Conservation (phyloP, 108 stramenopile species). For the Skeletonema tropicum region DNA sequence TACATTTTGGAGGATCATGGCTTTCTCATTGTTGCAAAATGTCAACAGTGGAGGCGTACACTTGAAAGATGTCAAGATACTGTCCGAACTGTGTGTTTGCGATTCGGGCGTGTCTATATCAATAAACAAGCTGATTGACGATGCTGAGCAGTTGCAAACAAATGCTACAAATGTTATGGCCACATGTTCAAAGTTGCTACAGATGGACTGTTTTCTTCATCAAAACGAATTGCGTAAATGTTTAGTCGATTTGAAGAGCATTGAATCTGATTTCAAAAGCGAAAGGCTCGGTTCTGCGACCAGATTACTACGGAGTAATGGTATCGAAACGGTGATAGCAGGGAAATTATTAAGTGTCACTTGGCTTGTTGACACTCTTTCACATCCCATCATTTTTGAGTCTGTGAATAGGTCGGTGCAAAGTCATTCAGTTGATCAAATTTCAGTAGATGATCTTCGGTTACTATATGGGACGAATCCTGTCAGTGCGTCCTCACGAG, state of each 20-base stretch:
- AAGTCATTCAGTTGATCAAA: constrained; percentile 8
- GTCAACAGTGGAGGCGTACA: neutral
- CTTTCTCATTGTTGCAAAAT: neutral
- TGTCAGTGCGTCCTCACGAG: constrained; percentile 9
- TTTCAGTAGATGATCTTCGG: constrained; percentile 32
- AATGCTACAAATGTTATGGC: constrained; percentile 32
- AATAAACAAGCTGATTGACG: constrained; percentile 42
- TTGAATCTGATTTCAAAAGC: constrained; percentile 46
- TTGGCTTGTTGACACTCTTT: constrained; percentile 61
- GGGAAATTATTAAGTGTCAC: constrained; percentile 48
- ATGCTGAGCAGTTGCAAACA: constrained; percentile 48
- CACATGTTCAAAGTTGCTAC: constrained; percentile 45
- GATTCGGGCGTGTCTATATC: neutral
- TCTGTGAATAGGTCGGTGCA: neutral
- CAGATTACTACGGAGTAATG: constrained; percentile 34
- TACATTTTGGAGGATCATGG: constrained; percentile 38
- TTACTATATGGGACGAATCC: constrained; percentile 29
- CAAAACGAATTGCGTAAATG: constrained; percentile 48
- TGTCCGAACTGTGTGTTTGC: constrained; percentile 21
- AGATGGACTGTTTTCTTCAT: constrained; percentile 38
- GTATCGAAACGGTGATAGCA: constrained; percentile 44
- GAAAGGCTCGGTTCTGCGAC: constrained; percentile 16
- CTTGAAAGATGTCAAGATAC: constrained; percentile 25
- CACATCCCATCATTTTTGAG: constrained; percentile 21
- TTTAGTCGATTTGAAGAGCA: constrained; percentile 41